A percentile compares a stretch with the other conserved stretches of the same genome.
Evolutionary conservation across 1,284 basidiomycete genomes (phyloP).

Genomic region (Cryptococcus sp.): DNA sequence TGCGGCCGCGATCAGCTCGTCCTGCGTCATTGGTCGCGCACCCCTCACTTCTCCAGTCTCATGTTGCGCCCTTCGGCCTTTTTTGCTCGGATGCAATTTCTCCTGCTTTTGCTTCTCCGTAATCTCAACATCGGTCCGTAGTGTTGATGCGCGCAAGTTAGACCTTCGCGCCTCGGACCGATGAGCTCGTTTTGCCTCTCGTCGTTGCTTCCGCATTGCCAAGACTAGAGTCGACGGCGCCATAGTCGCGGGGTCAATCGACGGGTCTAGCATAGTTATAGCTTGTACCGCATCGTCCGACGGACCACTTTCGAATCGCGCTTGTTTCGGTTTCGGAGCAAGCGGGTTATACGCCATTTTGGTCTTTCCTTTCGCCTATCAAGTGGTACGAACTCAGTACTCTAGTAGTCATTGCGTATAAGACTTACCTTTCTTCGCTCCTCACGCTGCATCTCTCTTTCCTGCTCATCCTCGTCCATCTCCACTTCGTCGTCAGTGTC

Average conservation of each 20-base stretch:
- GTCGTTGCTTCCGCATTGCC: constrained; percentile 37
- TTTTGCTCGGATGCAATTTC: constrained; percentile 27
- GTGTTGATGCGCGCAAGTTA: constrained; percentile 44
- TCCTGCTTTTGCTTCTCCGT: constrained; percentile 30
- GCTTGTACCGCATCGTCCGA: constrained; percentile 9
- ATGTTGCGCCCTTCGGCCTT: constrained; percentile 41
- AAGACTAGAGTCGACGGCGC: constrained; percentile 48
- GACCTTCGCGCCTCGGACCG: constrained; percentile 42
- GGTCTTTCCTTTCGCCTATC: constrained; percentile 40
- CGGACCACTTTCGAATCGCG: constrained; percentile 8
- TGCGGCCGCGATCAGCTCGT: constrained; percentile 57
- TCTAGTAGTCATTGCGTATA: not conserved
- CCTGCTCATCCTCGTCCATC: constrained; percentile 41
- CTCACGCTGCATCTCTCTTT: constrained; percentile 32
- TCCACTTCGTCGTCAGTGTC: constrained; percentile 50
- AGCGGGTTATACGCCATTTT: constrained; percentile 41
- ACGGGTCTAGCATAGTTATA: constrained; percentile 29
- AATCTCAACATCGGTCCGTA: constrained; percentile 39
- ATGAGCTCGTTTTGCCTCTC: constrained; percentile 40
- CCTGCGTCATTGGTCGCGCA: constrained; percentile 52
- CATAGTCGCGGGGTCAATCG: constrained; percentile 39
- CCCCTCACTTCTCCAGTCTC: constrained; percentile 39
- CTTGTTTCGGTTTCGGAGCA: constrained; percentile 5
- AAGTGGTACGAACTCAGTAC: not conserved
- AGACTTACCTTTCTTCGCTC: constrained; percentile 38